These are phyloP conservation scores for Clonostachys solani DNA, from an alignment of 2,329 filamentous ascomycete species.

Conservation along the genomic window DNA sequence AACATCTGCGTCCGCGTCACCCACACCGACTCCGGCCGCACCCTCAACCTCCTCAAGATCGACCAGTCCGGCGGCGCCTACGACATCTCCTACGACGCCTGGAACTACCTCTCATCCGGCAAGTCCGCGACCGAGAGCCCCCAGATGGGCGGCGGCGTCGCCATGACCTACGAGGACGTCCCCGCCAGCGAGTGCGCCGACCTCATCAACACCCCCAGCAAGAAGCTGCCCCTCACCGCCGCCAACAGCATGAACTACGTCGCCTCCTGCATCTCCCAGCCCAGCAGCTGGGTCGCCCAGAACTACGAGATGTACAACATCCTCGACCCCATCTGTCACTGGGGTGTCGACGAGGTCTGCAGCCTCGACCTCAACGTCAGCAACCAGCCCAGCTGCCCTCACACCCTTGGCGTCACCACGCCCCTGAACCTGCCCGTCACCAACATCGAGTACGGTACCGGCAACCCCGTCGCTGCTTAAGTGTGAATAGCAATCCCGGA, in stretches of 20 bases:
- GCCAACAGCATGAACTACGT: conserved; percentile 54
- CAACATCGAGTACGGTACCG: conserved; percentile 48
- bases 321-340: conserved; percentile 41
- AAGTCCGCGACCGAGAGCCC: conserved; percentile 39
- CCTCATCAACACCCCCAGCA: conserved; percentile 42
- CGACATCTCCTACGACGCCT: conserved; percentile 59
- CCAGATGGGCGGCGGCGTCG: conserved; percentile 40
- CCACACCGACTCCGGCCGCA: conserved; percentile 31
- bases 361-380: conserved; percentile 36
- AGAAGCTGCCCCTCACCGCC: conserved; percentile 48
- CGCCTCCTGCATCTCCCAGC: conserved; percentile 36
- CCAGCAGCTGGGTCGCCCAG: conserved; percentile 44
- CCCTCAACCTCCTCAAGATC: conserved; percentile 52
- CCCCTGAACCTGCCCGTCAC: conserved; percentile 34
- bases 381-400: conserved; percentile 49
- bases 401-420: conserved; percentile 28
- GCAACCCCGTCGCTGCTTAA: conserved; percentile 22
- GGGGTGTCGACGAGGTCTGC: conserved; percentile 47
- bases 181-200: conserved; percentile 40
- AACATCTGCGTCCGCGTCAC: conserved; percentile 52
- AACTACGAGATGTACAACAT: conserved; percentile 52
- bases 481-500: neutral
- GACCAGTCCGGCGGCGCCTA: conserved; percentile 51
- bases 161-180: conserved; percentile 46
- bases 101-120: conserved; percentile 53